Evolutionary conservation across 805 yeast genomes (phyloP).

Genomic region (Kuraishia borneana): DNA sequence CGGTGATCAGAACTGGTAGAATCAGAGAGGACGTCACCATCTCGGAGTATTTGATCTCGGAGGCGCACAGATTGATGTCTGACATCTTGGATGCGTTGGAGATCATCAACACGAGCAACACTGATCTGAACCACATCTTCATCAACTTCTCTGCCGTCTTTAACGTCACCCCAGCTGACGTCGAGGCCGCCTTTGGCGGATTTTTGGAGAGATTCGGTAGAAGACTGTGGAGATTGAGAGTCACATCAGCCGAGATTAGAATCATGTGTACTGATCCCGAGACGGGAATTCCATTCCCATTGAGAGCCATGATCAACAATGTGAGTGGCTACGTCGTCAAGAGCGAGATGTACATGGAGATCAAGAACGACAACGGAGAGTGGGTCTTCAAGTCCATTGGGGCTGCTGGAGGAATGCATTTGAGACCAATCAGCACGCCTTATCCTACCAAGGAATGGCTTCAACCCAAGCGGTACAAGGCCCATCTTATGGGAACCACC

Average conservation of each 20-base stretch:
- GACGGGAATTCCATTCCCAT: slow-evolving; percentile 86
- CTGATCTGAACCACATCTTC: slow-evolving; percentile 94
- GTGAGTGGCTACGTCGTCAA: slow-evolving; percentile 96
- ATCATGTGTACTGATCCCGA: slow-evolving; percentile 87
- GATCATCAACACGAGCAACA: slow-evolving; percentile 86
- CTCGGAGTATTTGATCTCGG: slow-evolving; percentile 89
- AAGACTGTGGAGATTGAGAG: slow-evolving; percentile 91
- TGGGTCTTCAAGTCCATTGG: slow-evolving; percentile 97
- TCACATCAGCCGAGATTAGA: slow-evolving; percentile 95
- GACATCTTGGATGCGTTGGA: slow-evolving; percentile 93
- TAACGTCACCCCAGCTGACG: slow-evolving; percentile 90
- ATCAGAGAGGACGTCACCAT: slow-evolving; percentile 89
- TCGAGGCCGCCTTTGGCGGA: slow-evolving; percentile 95
- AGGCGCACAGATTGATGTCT: slow-evolving; percentile 91
- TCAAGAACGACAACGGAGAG: slow-evolving; percentile 83
- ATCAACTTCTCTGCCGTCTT: slow-evolving; percentile 95
- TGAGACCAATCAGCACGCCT: slow-evolving; percentile 91
- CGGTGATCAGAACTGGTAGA: slow-evolving; percentile 92
- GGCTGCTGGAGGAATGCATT: slow-evolving; percentile 93
- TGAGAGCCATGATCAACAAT: slow-evolving; percentile 92
- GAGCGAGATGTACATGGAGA: slow-evolving; percentile 90
- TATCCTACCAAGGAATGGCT: slow-evolving; percentile 96
- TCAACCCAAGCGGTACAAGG: slow-evolving; percentile 97
- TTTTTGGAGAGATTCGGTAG: slow-evolving; percentile 96
- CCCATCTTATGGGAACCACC: slow-evolving; percentile 96